Conservation (phyloP, 2,329 filamentous ascomycete species). For the Microdochium nivale region DNA sequence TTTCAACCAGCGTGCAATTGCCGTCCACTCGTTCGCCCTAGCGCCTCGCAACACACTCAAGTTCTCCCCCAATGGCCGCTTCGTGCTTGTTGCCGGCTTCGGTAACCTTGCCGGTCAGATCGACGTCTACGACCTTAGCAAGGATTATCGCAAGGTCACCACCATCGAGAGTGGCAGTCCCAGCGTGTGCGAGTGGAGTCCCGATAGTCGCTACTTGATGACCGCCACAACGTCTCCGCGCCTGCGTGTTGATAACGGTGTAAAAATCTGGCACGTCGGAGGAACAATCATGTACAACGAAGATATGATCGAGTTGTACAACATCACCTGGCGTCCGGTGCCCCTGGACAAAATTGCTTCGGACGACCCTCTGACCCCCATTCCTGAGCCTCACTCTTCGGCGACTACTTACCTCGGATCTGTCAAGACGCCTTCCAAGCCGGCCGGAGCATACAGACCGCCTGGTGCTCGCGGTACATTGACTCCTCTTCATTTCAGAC, state of each 20-base stretch:
- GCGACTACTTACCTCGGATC: slow-evolving; percentile 75
- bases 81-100: slow-evolving; percentile 90
- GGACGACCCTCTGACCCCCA: slow-evolving; percentile 62
- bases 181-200: slow-evolving; percentile 94
- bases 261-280: slow-evolving; percentile 89
- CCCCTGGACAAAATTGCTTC: slow-evolving; percentile 47
- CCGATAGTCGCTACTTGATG: slow-evolving; percentile 89
- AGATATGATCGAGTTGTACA: slow-evolving; percentile 90
- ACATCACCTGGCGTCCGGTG: slow-evolving; percentile 80
- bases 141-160: slow-evolving; percentile 84
- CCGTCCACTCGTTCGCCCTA: slow-evolving; percentile 78
- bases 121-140: slow-evolving; percentile 93
- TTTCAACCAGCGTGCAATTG: slow-evolving; percentile 81
- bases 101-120: slow-evolving; percentile 96
- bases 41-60: slow-evolving; percentile 88
- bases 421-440: slow-evolving; percentile 91
- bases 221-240: slow-evolving; percentile 96
- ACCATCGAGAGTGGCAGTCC: slow-evolving; percentile 95
- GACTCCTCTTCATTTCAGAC: slow-evolving; percentile 92
- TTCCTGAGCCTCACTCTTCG: slow-evolving; percentile 74
- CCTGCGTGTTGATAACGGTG: slow-evolving; percentile 90
- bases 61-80: slow-evolving; percentile 89
- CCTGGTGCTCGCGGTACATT: slow-evolving; percentile 83
- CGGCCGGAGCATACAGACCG: slow-evolving; percentile 91
- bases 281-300: slow-evolving; percentile 90